Conservation (phyloP, 2,329 filamentous ascomycete species). For the Bipolaris oryzae region DNA sequence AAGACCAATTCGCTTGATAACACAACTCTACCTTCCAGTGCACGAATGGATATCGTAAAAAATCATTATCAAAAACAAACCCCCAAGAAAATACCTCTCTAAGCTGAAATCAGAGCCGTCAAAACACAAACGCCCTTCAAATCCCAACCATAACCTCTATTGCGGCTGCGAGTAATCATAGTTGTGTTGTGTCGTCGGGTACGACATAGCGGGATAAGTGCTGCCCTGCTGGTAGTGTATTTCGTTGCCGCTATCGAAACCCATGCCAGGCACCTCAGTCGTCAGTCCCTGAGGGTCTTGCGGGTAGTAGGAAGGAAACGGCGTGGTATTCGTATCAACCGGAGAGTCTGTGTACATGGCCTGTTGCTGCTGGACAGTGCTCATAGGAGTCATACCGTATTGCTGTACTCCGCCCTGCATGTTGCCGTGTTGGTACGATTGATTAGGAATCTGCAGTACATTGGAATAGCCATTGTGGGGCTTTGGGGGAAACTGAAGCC, state of each 20-base stretch:
- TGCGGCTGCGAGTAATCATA: constrained; percentile 39
- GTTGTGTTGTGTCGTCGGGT: constrained; percentile 39
- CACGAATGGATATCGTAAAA: constrained; percentile 17
- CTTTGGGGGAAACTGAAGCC: constrained; percentile 39
- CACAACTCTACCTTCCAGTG: constrained; percentile 5
- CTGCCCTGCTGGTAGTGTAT: constrained; percentile 40
- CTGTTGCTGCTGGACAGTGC: constrained; percentile 38
- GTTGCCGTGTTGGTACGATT: constrained; percentile 34
- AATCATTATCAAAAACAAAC: constrained; percentile 3
- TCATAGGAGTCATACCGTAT: constrained; percentile 39
- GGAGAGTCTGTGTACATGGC: constrained; percentile 46
- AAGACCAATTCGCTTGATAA: constrained; percentile 2
- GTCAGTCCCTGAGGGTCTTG: constrained; percentile 39
- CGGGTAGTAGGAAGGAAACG: constrained; percentile 41
- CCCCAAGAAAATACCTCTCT: not conserved
- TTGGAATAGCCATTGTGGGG: constrained; percentile 37
- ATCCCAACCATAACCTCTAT: constrained; percentile 15
- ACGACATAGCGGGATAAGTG: constrained; percentile 43
- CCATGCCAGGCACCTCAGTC: constrained; percentile 30
- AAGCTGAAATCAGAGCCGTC: not conserved
- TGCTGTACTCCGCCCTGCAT: constrained; percentile 31
- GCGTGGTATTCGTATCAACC: constrained; percentile 39
- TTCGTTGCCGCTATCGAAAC: constrained; percentile 33
- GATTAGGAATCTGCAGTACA: constrained; percentile 37
- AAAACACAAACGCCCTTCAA: too few relatives aligned